phyloP scores from a whole-genome alignment of 2,329 filamentous ascomycete species.

The Hypoxylon sp. region DNA sequence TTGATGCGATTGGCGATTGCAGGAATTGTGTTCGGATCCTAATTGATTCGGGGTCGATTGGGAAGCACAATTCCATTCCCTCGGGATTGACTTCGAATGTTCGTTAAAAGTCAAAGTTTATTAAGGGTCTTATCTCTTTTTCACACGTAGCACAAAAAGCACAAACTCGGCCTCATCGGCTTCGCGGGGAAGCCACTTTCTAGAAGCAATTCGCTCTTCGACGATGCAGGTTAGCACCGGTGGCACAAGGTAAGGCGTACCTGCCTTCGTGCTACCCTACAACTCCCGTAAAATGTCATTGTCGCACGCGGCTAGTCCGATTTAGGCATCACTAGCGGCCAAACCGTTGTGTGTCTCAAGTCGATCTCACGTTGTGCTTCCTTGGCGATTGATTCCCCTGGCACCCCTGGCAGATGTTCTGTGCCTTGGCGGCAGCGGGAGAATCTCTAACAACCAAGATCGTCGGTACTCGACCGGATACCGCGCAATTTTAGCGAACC shows the following conservation, averaged over 20 bases:
- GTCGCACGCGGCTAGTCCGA: conserved; percentile 34
- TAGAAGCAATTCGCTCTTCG: conserved; percentile 27
- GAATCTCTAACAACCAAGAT: conserved; percentile 34
- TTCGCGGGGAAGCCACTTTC: conserved; percentile 32
- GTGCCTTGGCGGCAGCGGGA: conserved; percentile 42
- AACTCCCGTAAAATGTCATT: conserved; percentile 36
- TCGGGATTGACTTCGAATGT: conserved; percentile 8
- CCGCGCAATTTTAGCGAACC: conserved; percentile 35
- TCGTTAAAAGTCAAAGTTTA: conserved; percentile 4
- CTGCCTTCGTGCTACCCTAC: conserved; percentile 15
- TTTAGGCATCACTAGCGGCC: conserved; percentile 30
- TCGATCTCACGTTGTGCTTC: conserved; percentile 38
- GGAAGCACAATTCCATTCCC: conserved; percentile 15
- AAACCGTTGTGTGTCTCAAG: conserved; percentile 40
- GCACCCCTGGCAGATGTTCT: conserved; percentile 16
- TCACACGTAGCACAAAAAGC: not conserved
- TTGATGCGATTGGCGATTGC: conserved; percentile 16
- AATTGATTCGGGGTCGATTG: conserved; percentile 8
- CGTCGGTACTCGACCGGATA: conserved; percentile 40
- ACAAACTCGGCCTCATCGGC: conserved; percentile 16
- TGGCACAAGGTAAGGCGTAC: conserved; percentile 14
- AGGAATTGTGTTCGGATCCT: conserved; percentile 3
- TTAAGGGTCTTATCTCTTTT: not conserved
- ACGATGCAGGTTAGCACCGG: conserved; percentile 9
- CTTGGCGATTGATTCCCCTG: conserved; percentile 40